Conservation (phyloP, 1,139 yeast species). For the Barnettozyma hawaiiensis region DNA sequence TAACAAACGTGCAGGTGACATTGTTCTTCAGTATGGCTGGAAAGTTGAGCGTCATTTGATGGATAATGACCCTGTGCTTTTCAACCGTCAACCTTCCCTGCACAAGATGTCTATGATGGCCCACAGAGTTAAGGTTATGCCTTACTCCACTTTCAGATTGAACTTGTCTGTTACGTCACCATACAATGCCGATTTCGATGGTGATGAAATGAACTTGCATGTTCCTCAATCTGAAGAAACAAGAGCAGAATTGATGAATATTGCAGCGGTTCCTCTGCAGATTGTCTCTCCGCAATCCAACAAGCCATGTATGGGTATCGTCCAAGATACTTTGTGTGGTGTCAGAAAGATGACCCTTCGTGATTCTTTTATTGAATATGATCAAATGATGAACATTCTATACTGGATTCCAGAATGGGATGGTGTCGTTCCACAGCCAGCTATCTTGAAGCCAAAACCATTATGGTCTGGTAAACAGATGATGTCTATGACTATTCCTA, state of each 20-base stretch:
- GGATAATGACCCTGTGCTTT: slow-evolving; percentile 95
- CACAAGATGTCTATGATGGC: slow-evolving; percentile 99
- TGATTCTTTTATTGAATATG: slow-evolving; percentile 83
- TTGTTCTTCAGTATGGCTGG: slow-evolving; percentile 98
- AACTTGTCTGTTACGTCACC: slow-evolving; percentile 97
- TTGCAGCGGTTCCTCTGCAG: slow-evolving; percentile 95
- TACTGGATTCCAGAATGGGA: slow-evolving; percentile 99
- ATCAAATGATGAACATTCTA: slow-evolving; percentile 92
- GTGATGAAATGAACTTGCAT: slow-evolving; percentile 99
- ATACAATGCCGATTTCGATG: slow-evolving; percentile 99
- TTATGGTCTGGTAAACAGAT: slow-evolving; percentile 97
- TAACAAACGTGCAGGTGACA: slow-evolving; percentile 97
- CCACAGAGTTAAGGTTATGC: slow-evolving; percentile 98
- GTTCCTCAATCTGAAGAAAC: slow-evolving; percentile 99
- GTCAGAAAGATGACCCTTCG: slow-evolving; percentile 90
- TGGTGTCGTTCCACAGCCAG: slow-evolving; percentile 97
- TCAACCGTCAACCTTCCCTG: slow-evolving; percentile 98
- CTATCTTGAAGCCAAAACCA: slow-evolving; percentile 90
- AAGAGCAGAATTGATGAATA: slow-evolving; percentile 88
- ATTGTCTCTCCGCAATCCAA: slow-evolving; percentile 98
- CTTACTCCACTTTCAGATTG: slow-evolving; percentile 94
- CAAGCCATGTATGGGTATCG: slow-evolving; percentile 99
- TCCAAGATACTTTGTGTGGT: slow-evolving; percentile 97
- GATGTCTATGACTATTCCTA: slow-evolving; percentile 88
- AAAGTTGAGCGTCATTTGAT: slow-evolving; percentile 96